Conservation (phyloP, 257 asterid genomes). For the Solanum arcanum region DNA sequence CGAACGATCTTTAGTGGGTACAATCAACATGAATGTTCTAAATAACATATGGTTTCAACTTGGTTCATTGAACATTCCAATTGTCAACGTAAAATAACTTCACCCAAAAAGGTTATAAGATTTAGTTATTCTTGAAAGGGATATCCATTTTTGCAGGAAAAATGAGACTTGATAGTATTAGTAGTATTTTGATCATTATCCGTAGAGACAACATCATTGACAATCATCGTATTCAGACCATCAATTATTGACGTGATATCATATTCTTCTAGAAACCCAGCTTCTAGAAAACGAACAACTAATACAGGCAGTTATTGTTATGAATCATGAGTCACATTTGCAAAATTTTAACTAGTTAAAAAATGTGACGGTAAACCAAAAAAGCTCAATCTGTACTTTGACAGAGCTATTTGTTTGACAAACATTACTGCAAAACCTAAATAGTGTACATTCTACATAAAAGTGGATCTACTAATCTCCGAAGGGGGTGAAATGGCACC, state of each 20-base stretch:
- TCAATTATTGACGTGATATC: background rate
- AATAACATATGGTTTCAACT: background rate
- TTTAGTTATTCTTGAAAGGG: background rate
- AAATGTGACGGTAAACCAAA: too few relatives aligned
- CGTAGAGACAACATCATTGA: background rate
- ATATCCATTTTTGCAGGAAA: background rate
- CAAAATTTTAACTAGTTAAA: too few relatives aligned
- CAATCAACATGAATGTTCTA: too few relatives aligned
- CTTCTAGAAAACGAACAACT: background rate
- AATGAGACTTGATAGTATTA: background rate
- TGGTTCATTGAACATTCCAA: background rate
- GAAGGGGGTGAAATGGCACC: background rate
- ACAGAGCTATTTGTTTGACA: too few relatives aligned
- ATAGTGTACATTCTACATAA: background rate
- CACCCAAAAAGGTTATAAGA: background rate
- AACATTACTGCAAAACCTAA: too few relatives aligned
- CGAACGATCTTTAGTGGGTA: too few relatives aligned
- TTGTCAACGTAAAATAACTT: background rate
- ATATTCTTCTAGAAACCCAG: background rate
- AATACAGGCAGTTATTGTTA: background rate
- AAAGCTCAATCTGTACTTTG: too few relatives aligned
- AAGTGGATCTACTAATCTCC: background rate
- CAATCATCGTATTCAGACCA: background rate
- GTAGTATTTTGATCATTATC: background rate
- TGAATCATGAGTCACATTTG: background rate